Percentiles rank a stretch among this genome's conserved stretches.
These are phyloP conservation scores for Ligustrum vulgare DNA, from an alignment of 257 asterid genomes.

Conservation along the genomic window DNA sequence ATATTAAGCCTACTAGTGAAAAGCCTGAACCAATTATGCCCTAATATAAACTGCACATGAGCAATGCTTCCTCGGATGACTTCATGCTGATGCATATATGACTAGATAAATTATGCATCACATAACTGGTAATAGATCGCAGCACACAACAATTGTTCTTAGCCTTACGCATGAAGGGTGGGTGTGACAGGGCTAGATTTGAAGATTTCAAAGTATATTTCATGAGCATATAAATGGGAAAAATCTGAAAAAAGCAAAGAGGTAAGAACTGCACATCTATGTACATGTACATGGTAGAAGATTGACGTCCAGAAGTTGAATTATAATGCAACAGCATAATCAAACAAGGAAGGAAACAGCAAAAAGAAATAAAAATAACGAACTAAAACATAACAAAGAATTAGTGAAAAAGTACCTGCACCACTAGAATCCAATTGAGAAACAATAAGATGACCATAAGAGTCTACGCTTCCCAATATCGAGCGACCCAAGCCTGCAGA, in stretches of 20 bases:
- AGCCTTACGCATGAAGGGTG: neutral
- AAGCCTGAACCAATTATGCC: neutral
- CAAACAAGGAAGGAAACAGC: slow-evolving; percentile 15
- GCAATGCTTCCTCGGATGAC: slow-evolving; percentile 5
- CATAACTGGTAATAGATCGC: slow-evolving; percentile 4
- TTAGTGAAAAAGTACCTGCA: slow-evolving; percentile 39
- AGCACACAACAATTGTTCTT: neutral
- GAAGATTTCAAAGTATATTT: neutral
- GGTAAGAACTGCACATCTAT: slow-evolving; percentile 8
- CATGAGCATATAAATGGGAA: neutral
- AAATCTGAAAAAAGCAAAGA: slow-evolving; percentile 2
- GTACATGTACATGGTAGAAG: slow-evolving; percentile 8
- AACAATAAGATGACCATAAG: slow-evolving; percentile 83
- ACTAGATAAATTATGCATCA: neutral
- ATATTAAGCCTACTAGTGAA: slow-evolving; percentile 13
- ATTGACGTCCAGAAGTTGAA: slow-evolving; percentile 1
- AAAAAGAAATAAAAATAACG: slow-evolving; percentile 4
- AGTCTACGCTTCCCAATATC: slow-evolving; percentile 87
- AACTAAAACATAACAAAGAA: neutral
- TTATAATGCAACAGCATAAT: neutral
- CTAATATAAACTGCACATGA: slow-evolving; percentile 2
- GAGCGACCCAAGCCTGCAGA: slow-evolving; percentile 57
- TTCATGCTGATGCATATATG: slow-evolving; percentile 12
- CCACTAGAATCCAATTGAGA: slow-evolving; percentile 58
- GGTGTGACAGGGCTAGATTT: neutral